phyloP scores from a whole-genome alignment of 768 basidiomycete species.

The Lentinula edodes region DNA sequence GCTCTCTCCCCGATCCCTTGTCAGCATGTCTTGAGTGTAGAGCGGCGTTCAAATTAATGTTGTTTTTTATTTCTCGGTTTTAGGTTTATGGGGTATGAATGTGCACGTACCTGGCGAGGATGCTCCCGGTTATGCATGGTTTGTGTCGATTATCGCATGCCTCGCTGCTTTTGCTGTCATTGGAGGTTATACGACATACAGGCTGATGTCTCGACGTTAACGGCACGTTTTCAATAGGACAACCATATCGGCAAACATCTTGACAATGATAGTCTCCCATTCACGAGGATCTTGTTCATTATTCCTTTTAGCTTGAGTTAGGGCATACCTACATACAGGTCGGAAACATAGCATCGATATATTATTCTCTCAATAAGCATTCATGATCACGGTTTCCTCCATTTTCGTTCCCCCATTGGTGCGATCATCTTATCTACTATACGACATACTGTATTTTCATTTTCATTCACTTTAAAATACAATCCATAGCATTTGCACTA shows the following conservation, averaged over 20 bases:
- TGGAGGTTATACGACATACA: slow-evolving; percentile 76
- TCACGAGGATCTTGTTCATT: neutral
- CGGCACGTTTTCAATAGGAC: too few relatives aligned
- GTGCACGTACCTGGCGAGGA: slow-evolving; percentile 92
- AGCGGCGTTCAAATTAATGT: neutral
- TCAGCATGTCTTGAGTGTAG: neutral
- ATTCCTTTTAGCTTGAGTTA: neutral
- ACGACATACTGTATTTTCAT: too few relatives aligned
- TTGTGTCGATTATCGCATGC: slow-evolving; percentile 76
- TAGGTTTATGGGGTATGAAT: slow-evolving; percentile 98
- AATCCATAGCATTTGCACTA: too few relatives aligned
- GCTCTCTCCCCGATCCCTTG: neutral
- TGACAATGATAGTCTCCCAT: neutral
- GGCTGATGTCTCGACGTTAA: slow-evolving; percentile 54
- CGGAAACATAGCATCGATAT: neutral
- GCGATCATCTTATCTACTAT: too few relatives aligned
- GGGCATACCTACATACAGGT: neutral
- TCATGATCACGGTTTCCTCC: too few relatives aligned
- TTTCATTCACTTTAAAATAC: too few relatives aligned
- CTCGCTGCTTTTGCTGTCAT: slow-evolving; percentile 78
- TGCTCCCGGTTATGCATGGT: slow-evolving; percentile 56
- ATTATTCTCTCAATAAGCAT: neutral
- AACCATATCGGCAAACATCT: neutral
- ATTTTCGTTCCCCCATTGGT: too few relatives aligned
- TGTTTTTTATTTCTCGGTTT: neutral